A percentile compares a stretch with the other conserved stretches of the same genome.
Evolutionary conservation across 495 filamentous ascomycete genomes (phyloP).

Genomic region (Talaromyces liani): DNA sequence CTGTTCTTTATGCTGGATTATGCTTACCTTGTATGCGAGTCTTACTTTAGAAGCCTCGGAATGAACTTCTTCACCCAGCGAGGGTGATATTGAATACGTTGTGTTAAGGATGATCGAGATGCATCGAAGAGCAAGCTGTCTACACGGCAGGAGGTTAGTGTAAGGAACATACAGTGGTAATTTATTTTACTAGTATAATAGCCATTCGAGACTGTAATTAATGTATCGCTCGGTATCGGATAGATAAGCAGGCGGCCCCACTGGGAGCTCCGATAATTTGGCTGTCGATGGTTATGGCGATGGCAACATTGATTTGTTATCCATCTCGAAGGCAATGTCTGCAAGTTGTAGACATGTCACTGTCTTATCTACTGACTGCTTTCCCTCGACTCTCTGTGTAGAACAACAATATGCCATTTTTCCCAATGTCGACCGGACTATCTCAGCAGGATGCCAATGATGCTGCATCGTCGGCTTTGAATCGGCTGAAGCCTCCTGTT

Average conservation of each 20-base stretch:
- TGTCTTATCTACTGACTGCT: background rate
- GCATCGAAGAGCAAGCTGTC: background rate
- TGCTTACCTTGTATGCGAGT: background rate
- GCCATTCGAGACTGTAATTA: background rate
- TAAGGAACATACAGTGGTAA: background rate
- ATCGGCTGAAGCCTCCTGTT: conserved; percentile 14
- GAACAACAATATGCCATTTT: conserved; percentile 30
- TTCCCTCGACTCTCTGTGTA: background rate
- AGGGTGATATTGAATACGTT: background rate
- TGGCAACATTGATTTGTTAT: background rate
- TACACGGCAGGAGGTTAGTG: background rate
- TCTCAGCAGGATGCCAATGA: conserved; percentile 3
- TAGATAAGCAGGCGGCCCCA: background rate
- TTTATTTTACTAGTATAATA: background rate
- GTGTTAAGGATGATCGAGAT: background rate
- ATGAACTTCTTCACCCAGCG: no score
- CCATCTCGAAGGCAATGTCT: background rate
- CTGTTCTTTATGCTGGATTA: background rate
- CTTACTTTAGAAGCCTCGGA: no score
- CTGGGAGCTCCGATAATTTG: background rate
- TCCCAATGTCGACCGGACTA: conserved; percentile 23
- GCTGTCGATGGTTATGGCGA: background rate
- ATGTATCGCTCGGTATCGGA: background rate
- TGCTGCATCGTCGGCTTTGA: conserved; percentile 3
- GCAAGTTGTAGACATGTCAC: background rate